Percentiles rank a stretch among this genome's conserved stretches.
Evolutionary conservation across 1,284 basidiomycete genomes (phyloP).

Genomic region (Flammula alnicola): DNA sequence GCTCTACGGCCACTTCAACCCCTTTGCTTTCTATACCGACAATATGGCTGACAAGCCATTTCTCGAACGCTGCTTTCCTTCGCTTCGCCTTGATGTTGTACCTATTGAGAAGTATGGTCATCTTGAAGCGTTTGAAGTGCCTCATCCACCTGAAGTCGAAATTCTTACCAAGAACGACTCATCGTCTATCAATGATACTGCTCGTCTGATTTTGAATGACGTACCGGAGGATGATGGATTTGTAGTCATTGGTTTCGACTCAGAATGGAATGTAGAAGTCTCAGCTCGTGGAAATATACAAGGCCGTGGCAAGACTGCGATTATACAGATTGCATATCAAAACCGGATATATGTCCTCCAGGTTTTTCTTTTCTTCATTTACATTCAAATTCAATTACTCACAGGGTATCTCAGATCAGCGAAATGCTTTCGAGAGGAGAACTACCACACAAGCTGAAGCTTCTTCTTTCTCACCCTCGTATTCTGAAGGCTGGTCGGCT

Average conservation of each 20-base stretch:
- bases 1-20: constrained; percentile 27
- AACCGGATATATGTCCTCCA: constrained; percentile 16
- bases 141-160: constrained; percentile 8
- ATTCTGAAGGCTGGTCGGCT: constrained; percentile 26
- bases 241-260: constrained; percentile 19
- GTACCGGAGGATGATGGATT: constrained; percentile 8
- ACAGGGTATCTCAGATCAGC: constrained; percentile 2
- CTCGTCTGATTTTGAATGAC: constrained; percentile 21
- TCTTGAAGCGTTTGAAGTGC: constrained; percentile 10
- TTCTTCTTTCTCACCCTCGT: constrained; percentile 20
- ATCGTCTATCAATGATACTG: constrained; percentile 20
- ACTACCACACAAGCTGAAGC: constrained; percentile 18
- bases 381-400: background rate
- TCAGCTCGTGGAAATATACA: constrained; percentile 4
- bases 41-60: constrained; percentile 31
- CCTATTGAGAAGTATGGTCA: constrained; percentile 17
- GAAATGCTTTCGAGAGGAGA: constrained; percentile 10
- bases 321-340: constrained; percentile 20
- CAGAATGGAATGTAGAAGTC: constrained; percentile 21
- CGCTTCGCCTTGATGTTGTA: constrained; percentile 18
- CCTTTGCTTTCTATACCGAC: constrained; percentile 30
- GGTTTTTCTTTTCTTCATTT: background rate
- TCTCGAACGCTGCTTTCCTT: constrained; percentile 28
- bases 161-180: constrained; percentile 5
- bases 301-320: constrained; percentile 8